Evolutionary conservation across 2,329 filamentous ascomycete species (phyloP), one percentile per base, ranked within the genome.

Genomic region (Leptographium radiaticola): DNA sequence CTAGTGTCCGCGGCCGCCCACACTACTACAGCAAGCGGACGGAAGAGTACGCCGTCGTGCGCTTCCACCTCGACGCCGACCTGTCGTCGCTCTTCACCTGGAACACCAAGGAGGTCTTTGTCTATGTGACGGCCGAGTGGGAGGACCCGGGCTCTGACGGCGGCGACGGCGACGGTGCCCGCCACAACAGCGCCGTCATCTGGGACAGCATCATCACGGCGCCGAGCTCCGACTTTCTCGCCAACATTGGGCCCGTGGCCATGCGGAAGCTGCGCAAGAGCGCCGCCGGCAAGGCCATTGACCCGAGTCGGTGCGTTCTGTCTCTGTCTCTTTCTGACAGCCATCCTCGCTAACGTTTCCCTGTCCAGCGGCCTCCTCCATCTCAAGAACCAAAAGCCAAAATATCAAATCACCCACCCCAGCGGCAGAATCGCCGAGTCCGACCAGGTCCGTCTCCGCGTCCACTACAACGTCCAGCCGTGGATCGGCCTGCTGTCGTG

Each of bases 91-190:
- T 98, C 62, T 97, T 97, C 79, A 95, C 87, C 65, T 98, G 91
- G 93, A 98, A 98, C 76, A 98, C 94, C 20, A 98, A 98, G 70
- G 88, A 97, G 71, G 74, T 98, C 64, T 98, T 97, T 71, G 83
- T 96, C 68, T 98, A 95, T 73, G 83, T 98, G 56, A 91, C 89
- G 53, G 91, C 91, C 53, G 84, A 83, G 62, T 85, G 81, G 81
- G 73, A 75, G 31, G 53, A 64, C 50, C 59, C 59, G 40, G 60
- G 59, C 61, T 55, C 7, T 34, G 33, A 71, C 70, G 60, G 61
- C 60, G 55, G 71, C 62, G 54, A 85, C 84, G 70, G 60, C 60
- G 55, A 71, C 62, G n/a, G n/a, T n/a, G n/a, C n/a, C n/a, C n/a
- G n/a, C n/a, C n/a, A n/a, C 54, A 85, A 85, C 70, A 79, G 89